These are phyloP conservation scores for Thelonectria discophora DNA, from an alignment of 2,329 filamentous ascomycete species.

Conservation along the genomic window DNA sequence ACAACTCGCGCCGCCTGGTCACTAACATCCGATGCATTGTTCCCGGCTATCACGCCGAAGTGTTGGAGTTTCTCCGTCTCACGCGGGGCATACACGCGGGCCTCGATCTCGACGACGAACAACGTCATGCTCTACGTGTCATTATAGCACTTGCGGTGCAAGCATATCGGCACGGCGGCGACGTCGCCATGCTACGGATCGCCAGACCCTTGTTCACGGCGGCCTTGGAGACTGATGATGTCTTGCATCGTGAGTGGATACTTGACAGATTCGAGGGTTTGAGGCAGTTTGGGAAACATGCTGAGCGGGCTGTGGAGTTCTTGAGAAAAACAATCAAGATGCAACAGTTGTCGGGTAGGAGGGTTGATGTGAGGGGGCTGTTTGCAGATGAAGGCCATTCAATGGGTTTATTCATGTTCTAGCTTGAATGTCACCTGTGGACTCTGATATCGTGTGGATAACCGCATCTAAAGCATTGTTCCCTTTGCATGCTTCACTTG, in stretches of 20 bases:
- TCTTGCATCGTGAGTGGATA: constrained; percentile 47
- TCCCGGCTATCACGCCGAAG: constrained; percentile 47
- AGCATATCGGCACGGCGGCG: constrained; percentile 45
- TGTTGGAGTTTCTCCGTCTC: constrained; percentile 41
- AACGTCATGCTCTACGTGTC: constrained; percentile 13
- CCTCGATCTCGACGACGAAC: background rate
- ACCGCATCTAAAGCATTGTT: no score
- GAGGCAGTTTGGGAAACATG: constrained; percentile 45
- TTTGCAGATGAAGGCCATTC: background rate
- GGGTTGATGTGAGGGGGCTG: constrained; percentile 32
- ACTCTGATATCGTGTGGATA: no score
- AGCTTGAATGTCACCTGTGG: no score
- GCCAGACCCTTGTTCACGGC: constrained; percentile 49
- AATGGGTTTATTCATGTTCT: background rate
- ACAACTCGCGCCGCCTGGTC: constrained; percentile 43
- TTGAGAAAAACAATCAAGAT: constrained; percentile 36
- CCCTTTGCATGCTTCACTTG: no score
- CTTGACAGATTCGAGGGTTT: constrained; percentile 44
- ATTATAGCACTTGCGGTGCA: constrained; percentile 47
- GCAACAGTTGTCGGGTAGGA: constrained; percentile 26
- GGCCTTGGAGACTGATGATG: constrained; percentile 47
- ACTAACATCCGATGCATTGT: constrained; percentile 48
- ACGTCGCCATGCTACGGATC: constrained; percentile 44
- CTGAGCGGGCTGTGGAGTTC: constrained; percentile 43
- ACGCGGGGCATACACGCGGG: background rate